Evolutionary conservation across 2,329 filamentous ascomycete species (phyloP), one percentile per base, ranked within the genome.

Genomic region (Verticillium zaregamsianum): DNA sequence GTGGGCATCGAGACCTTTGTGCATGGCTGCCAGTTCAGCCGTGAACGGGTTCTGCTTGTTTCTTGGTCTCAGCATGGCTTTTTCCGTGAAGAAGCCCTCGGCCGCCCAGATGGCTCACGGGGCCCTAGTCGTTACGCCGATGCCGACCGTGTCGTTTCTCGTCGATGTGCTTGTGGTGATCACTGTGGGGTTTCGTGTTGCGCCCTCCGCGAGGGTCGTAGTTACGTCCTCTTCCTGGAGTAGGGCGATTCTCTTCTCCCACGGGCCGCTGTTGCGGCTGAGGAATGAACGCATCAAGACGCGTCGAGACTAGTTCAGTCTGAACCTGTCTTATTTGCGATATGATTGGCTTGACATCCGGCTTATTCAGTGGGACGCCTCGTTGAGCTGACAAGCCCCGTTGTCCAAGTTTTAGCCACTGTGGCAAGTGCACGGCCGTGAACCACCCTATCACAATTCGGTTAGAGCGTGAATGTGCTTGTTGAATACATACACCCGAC

Each of bases 21-120:
- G 55, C 15, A 31, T 32, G 63, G 61, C 31, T 54, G 39, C 32
- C 65, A 56, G 62, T 9, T 55, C 61, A 52, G 63, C 25, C 28
- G 58, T 62, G 59, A 64, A 61, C n/a, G 61, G 62, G 37, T 60
- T 37, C 52, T 55, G 52, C 52, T 14, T 55, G 28, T 55, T 23
- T 55, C 52, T 55, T 55, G 52, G 23, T 14, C 23, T 23, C 31
- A 55, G 28, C 25, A 14, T 55, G 9, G 28, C 28, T 32, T 17
- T 32, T 28, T 28, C 28, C 52, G 28, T 55, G 23, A 32, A 28
- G 28, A 32, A 17, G 23, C 28, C 52, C 23, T 55, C 52, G 28
- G 52, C 3, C 5, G 23, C 23, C 52, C 23, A 15, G 9, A 28
- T 32, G 28, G 52, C 23, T 15, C 15, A n/a, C 15, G 23, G 23